Evolutionary conservation across 1,284 basidiomycete genomes (phyloP).

Genomic region (Cerioporus squamosus): DNA sequence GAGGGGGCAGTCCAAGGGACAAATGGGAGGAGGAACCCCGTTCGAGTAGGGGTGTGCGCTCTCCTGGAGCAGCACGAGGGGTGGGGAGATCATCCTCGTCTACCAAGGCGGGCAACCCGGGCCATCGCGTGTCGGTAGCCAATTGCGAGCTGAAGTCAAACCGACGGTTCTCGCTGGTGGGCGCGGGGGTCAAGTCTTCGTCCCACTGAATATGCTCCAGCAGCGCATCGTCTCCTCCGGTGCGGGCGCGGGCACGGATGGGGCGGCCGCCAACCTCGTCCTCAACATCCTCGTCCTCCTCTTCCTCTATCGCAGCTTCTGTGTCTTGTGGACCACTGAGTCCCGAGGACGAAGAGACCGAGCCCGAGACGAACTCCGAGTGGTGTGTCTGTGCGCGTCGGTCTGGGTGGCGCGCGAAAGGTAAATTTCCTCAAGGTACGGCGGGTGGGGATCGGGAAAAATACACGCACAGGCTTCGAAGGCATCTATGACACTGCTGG

Average conservation of each 20-base stretch:
- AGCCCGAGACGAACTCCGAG: slow-evolving; percentile 59
- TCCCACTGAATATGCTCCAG: slow-evolving; percentile 53
- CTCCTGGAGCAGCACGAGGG: slow-evolving; percentile 21
- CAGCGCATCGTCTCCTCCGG: slow-evolving; percentile 31
- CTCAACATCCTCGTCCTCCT: slow-evolving; percentile 37
- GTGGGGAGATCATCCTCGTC: slow-evolving; percentile 15
- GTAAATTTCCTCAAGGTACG: not conserved
- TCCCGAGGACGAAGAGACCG: slow-evolving; percentile 46
- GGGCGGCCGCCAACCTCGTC: slow-evolving; percentile 5
- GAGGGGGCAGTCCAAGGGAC: slow-evolving; percentile 9
- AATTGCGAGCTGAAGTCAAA: slow-evolving; percentile 11
- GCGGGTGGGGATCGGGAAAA: slow-evolving; percentile 37
- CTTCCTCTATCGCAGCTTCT: slow-evolving; percentile 36
- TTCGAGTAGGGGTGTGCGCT: slow-evolving; percentile 48
- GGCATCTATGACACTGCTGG: slow-evolving; percentile 58
- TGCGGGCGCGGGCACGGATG: slow-evolving; percentile 27
- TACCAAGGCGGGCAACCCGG: not conserved
- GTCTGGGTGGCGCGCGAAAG: slow-evolving; percentile 44
- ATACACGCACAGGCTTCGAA: slow-evolving; percentile 48
- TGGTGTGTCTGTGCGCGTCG: slow-evolving; percentile 65
- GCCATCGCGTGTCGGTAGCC: slow-evolving; percentile 9
- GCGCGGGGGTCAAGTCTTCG: slow-evolving; percentile 37
- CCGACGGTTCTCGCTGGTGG: slow-evolving; percentile 12
- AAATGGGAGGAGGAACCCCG: slow-evolving; percentile 41
- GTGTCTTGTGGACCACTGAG: slow-evolving; percentile 37